These are phyloP conservation scores for Tetrahymena malaccensis DNA, from an alignment of 73 alveolate species.

Conservation along the genomic window DNA sequence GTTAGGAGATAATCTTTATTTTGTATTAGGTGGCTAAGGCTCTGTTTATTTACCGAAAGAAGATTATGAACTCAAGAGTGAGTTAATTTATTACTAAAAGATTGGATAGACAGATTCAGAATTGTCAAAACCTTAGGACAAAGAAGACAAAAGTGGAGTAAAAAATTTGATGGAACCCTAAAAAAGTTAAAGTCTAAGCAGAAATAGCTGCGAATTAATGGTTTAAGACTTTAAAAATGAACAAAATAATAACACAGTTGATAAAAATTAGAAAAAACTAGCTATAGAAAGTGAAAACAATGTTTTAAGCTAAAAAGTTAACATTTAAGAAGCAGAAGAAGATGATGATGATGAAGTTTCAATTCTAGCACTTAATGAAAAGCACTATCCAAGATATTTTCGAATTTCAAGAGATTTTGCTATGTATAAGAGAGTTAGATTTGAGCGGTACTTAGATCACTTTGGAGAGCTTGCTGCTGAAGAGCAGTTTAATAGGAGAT, in stretches of 20 bases:
- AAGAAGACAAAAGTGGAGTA: not conserved
- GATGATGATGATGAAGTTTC: not conserved
- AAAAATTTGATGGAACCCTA: not conserved
- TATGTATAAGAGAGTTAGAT: not conserved
- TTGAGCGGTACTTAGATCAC: not conserved
- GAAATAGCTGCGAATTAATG: not conserved
- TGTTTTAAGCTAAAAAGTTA: not conserved
- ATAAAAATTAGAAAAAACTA: not conserved
- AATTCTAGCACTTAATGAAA: not conserved
- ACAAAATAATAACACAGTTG: not conserved
- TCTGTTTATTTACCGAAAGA: not conserved
- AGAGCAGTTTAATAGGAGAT: not conserved
- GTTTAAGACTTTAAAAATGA: not conserved
- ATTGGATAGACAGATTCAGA: not conserved
- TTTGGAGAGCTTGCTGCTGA: not conserved
- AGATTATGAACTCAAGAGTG: not conserved
- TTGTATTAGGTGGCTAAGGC: not conserved
- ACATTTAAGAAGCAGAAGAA: not conserved
- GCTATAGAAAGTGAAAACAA: not conserved
- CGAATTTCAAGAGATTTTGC: not conserved
- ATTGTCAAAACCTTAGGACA: not conserved
- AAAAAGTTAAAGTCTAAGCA: not conserved
- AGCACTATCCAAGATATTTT: not conserved
- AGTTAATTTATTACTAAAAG: not conserved
- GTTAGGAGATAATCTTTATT: not conserved